phyloP scores from a whole-genome alignment of 164 flowering plant genomes.

The Annona squamosa region DNA sequence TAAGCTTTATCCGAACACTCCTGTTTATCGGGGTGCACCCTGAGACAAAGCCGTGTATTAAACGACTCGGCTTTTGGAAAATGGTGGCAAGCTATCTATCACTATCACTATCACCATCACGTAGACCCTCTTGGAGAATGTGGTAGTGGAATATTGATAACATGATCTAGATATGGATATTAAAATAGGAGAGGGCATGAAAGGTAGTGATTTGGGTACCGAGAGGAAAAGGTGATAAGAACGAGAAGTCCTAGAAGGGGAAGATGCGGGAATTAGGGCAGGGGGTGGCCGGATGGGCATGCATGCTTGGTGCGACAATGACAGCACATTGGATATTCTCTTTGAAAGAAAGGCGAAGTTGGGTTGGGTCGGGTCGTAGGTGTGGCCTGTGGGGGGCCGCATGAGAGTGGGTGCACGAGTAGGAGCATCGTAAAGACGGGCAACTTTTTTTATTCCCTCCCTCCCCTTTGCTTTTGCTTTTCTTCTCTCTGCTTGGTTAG shows the following conservation, averaged over 20 bases:
- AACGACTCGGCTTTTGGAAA: no score
- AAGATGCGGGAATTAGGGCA: conserved; percentile 30
- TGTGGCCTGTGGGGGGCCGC: background rate
- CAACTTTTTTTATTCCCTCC: conserved; percentile 20
- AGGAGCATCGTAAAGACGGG: conserved; percentile 31
- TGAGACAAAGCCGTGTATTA: no score
- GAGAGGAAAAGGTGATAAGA: background rate
- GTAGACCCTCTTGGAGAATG: background rate
- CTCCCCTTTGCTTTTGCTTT: background rate
- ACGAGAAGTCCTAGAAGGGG: background rate
- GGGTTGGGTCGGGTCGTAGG: conserved; percentile 10
- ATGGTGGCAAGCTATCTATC: no score
- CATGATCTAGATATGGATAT: background rate
- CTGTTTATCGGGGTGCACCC: no score
- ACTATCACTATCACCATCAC: no score
- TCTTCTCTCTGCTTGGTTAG: background rate
- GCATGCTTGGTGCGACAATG: conserved; percentile 60
- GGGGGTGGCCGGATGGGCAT: background rate
- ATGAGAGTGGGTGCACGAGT: conserved; percentile 32
- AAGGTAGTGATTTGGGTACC: background rate
- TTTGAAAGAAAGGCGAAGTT: conserved; percentile 51
- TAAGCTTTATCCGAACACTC: no score
- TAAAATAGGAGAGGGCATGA: background rate
- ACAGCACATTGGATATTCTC: conserved; percentile 73
- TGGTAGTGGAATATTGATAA: background rate